Percentiles rank a stretch among this genome's conserved stretches.
phyloP scores from a whole-genome alignment of 2,329 filamentous ascomycete genomes.

The Dothideomycetes sp. region DNA sequence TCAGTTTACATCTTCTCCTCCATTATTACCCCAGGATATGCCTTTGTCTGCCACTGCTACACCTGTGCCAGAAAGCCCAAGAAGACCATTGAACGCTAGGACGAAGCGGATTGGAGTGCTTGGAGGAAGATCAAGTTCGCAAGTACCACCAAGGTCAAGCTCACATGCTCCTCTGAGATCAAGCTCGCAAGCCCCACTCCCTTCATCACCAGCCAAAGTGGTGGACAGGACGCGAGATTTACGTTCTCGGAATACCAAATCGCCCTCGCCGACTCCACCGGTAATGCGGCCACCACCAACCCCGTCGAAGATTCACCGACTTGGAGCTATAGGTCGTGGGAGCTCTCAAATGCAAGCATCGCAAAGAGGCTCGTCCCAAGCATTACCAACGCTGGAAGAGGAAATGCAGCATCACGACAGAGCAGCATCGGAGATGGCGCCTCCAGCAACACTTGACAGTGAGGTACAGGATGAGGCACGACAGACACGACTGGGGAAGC shows the following conservation, averaged over 20 bases:
- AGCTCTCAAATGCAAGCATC: conserved; percentile 8
- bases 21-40: neutral
- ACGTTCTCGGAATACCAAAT: neutral
- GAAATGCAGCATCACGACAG: neutral
- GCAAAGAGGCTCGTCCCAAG: conserved; percentile 8
- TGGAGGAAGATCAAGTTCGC: conserved; percentile 8
- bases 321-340: conserved; percentile 6
- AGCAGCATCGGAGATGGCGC: neutral
- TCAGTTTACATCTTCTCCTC: conserved; percentile 5
- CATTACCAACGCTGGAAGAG: neutral
- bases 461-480: neutral
- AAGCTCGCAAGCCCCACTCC: neutral
- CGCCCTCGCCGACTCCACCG: conserved; percentile 3
- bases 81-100: conserved; percentile 2
- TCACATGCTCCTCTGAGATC: too few species aligned
- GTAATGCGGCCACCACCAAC: conserved; percentile 2
- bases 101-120: conserved; percentile 4
- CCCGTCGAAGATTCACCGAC: conserved; percentile 1
- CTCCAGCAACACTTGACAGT: neutral
- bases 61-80: conserved; percentile 1
- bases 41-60: neutral
- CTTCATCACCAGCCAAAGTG: too few species aligned
- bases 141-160: too few species aligned
- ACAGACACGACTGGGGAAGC: conserved; percentile 3
- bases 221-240: too few species aligned